These are phyloP conservation scores for Boletus sp. DNA, from an alignment of 768 basidiomycete species.

Conservation along the genomic window DNA sequence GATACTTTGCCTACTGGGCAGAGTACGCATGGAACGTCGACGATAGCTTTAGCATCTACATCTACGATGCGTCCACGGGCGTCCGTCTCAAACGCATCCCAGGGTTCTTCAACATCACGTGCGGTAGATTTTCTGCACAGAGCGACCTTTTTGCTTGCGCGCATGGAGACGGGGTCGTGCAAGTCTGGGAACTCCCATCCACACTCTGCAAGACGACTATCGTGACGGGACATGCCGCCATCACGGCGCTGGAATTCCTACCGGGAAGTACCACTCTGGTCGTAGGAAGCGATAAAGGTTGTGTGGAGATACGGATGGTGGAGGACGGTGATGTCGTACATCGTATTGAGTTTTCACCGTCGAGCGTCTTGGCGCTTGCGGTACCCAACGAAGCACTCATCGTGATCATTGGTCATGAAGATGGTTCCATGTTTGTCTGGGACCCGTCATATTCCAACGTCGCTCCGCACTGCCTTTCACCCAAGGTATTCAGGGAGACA, in stretches of 20 bases:
- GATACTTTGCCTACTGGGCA: conserved; percentile 21
- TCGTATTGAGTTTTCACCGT: conserved; percentile 1
- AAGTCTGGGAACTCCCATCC: conserved; percentile 20
- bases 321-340: conserved; percentile 12
- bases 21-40: conserved; percentile 17
- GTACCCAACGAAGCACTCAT: conserved; percentile 8
- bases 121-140: conserved; percentile 13
- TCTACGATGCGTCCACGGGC: conserved; percentile 15
- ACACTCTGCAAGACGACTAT: conserved; percentile 4
- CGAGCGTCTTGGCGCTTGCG: conserved; percentile 11
- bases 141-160: conserved; percentile 14
- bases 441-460: conserved; percentile 4
- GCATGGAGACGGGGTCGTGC: conserved; percentile 14
- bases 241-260: conserved; percentile 15
- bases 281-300: conserved; percentile 11
- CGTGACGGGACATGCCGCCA: conserved; percentile 7
- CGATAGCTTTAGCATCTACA: conserved; percentile 15
- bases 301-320: conserved; percentile 13
- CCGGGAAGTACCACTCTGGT: conserved; percentile 8
- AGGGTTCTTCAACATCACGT: conserved; percentile 13
- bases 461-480: conserved; percentile 5
- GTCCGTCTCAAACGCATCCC: conserved; percentile 15
- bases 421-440: conserved; percentile 20
- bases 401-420: conserved; percentile 11
- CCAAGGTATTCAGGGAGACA: neutral